Base-by-base conservation (phyloP, 371 early-diverging fungal genomes). In the Mortierella sp. region DNA sequence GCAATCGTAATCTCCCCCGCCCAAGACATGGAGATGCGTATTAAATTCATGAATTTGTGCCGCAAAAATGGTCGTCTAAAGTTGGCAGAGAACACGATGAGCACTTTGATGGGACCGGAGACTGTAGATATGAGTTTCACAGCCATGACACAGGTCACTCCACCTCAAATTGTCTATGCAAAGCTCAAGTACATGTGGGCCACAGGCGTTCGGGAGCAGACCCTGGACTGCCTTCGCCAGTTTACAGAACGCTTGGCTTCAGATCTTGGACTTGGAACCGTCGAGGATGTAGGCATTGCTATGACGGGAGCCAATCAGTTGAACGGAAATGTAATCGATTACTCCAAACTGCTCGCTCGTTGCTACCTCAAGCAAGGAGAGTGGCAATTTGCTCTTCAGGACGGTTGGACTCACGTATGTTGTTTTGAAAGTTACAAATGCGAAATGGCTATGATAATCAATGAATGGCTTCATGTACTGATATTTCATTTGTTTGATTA, bases 131-230 rank as follows among this genome's bases (percentile, higher is more conserved):
- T 78, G 70, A 75, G 64, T 32, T 76, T 82, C 47, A 81, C 78
- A n/a, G 82, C 80, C 31, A 71, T 85, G 73, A 77, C 78, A 0
- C 84, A 80, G 54, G 85, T 70, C 32, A 85, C 83, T 7, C 88
- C 95, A 9, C 94, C 96, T 2, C 92, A 89, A 71, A 94, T 98
- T 32, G 93, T 96, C 0, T 98, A 98, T 86, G 96, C 96, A 32
- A 96, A 94, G 59, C 87, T 98, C 67, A 98, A 99, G 86, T 96
- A 95, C 76, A 90, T 95, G 86, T 98, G 98, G 98, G 93, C 93
- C 1, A 90, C 92, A 3, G 93, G 93, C 2, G 83, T 85, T 45
- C 86, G 88, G 31, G 79, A 83, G 35, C 83, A 87, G 56, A 89
- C 93, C 1, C 75, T 92, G 12, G 88, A 79, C 17, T 87, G 89